Evolutionary conservation across 345 rosid genomes (phyloP).

Genomic region (Reutealis trisperma): DNA sequence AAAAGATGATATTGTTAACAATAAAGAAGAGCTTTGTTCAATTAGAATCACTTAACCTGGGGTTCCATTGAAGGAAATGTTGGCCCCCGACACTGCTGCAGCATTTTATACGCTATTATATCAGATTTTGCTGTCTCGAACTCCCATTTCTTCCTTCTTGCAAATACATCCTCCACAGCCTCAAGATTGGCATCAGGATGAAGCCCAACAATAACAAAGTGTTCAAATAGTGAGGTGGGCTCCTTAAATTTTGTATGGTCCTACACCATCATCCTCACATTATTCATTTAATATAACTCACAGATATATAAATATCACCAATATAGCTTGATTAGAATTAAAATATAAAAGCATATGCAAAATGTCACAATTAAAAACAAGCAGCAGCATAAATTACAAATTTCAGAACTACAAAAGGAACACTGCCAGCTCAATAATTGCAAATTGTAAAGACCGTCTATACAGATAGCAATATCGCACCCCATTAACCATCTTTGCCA

Average conservation of each 20-base stretch:
- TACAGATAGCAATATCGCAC: not conserved
- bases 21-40: not conserved
- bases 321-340: not conserved
- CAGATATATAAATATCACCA: not conserved
- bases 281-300: not conserved
- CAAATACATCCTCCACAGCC: conserved; percentile 78
- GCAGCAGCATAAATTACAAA: not conserved
- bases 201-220: conserved; percentile 85
- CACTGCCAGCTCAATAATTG: not conserved
- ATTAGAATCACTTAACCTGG: conserved; percentile 58
- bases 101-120: conserved; percentile 44
- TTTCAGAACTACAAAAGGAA: not conserved
- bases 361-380: conserved; percentile 7
- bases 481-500: not conserved
- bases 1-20: conserved; percentile 11
- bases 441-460: not conserved
- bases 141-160: conserved; percentile 85
- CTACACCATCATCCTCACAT: conserved; percentile 41
- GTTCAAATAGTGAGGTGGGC: conserved; percentile 84
- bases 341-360: not conserved
- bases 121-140: conserved; percentile 59
- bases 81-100: conserved; percentile 57
- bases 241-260: conserved; percentile 63
- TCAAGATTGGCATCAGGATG: conserved; percentile 77
- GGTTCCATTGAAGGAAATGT: conserved; percentile 78